Conservation (phyloP, 176 grass and related monocot species). For the Pontederia paniculata region DNA sequence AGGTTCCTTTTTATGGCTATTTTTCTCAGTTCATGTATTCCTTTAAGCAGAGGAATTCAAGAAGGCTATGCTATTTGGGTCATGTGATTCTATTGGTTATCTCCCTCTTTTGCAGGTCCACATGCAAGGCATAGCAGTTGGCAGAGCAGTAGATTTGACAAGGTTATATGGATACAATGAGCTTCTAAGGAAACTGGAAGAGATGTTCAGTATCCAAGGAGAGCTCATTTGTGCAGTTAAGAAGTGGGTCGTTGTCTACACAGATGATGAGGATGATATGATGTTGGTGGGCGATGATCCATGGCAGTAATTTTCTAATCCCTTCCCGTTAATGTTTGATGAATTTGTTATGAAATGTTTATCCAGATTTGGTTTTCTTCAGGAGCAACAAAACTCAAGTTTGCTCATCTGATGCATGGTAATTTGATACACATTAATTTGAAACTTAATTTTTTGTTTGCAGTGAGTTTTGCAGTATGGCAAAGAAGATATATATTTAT, state of each 20-base stretch:
- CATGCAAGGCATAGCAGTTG: slow-evolving; percentile 88
- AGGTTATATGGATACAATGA: slow-evolving; percentile 31
- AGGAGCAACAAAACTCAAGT: neutral
- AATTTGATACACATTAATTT: neutral
- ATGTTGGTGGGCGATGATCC: slow-evolving; percentile 15
- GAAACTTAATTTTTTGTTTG: slow-evolving; percentile 6
- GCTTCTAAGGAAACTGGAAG: slow-evolving; percentile 7
- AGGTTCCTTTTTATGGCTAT: slow-evolving; percentile 26
- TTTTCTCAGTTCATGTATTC: neutral
- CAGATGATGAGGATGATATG: slow-evolving; percentile 16
- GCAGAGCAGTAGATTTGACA: slow-evolving; percentile 78
- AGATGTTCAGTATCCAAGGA: slow-evolving; percentile 7
- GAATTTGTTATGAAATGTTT: no score
- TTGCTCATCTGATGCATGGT: neutral
- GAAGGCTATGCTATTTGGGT: neutral
- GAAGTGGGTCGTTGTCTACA: slow-evolving; percentile 13
- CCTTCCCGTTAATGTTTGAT: neutral
- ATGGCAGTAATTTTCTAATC: slow-evolving; percentile 26
- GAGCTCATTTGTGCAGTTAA: neutral
- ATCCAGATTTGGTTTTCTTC: no score
- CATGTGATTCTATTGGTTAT: neutral
- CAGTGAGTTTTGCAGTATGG: slow-evolving; percentile 82
- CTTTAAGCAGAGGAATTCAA: neutral
- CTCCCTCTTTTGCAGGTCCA: slow-evolving; percentile 52
- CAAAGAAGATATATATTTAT: slow-evolving; percentile 78